Percentiles rank a stretch among this genome's conserved stretches.
Conservation (phyloP, 1,284 basidiomycete genomes). For the Athelia psychrophila region DNA sequence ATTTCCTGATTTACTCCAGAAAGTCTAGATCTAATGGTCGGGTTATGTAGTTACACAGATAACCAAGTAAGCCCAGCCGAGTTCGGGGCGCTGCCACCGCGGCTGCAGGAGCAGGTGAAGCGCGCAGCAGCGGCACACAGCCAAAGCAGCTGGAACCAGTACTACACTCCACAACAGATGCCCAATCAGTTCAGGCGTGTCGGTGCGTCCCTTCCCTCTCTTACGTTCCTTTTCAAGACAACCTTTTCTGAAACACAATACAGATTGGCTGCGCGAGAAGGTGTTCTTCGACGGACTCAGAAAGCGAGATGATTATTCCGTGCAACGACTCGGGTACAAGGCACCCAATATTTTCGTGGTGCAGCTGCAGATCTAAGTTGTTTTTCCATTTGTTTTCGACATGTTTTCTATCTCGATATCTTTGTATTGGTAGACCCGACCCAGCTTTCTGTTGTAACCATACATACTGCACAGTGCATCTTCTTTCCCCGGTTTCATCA, state of each 20-base stretch:
- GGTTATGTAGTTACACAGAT: slow-evolving; percentile 59
- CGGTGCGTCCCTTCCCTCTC: too few species aligned
- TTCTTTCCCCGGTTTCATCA: too few species aligned
- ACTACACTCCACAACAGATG: slow-evolving; percentile 43
- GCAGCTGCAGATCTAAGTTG: slow-evolving; percentile 24
- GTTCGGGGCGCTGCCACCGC: slow-evolving; percentile 52
- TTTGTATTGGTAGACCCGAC: neutral
- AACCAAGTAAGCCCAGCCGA: slow-evolving; percentile 65
- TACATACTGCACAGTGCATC: neutral
- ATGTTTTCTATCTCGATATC: neutral
- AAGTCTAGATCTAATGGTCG: neutral
- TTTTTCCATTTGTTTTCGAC: neutral
- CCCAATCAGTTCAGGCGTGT: slow-evolving; percentile 52
- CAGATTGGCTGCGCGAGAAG: slow-evolving; percentile 76
- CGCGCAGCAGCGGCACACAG: slow-evolving; percentile 47
- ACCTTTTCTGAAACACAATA: neutral
- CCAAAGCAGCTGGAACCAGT: slow-evolving; percentile 34
- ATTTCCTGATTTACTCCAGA: neutral
- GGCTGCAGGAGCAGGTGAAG: slow-evolving; percentile 68
- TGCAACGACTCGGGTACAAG: slow-evolving; percentile 62
- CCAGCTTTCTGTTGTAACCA: neutral
- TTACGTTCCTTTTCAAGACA: neutral
- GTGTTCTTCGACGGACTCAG: slow-evolving; percentile 65
- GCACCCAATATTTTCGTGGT: slow-evolving; percentile 78
- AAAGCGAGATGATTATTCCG: slow-evolving; percentile 57